These are phyloP conservation scores for Chaetomidium leptoderma DNA, from an alignment of 495 filamentous ascomycete species.

Conservation along the genomic window DNA sequence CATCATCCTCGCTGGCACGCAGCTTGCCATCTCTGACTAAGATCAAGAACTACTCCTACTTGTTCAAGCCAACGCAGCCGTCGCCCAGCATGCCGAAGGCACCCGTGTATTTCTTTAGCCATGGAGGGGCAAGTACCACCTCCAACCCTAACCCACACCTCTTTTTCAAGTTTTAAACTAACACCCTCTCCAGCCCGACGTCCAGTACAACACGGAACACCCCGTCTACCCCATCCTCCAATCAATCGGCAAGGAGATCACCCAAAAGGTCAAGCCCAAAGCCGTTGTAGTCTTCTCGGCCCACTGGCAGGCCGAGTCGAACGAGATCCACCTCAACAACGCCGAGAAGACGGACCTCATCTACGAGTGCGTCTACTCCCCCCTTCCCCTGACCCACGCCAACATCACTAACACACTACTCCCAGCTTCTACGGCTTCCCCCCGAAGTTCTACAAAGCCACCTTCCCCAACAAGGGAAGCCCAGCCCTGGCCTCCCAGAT, in stretches of 20 bases:
- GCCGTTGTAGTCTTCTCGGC: conserved; percentile 85
- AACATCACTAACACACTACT: conserved; percentile 14
- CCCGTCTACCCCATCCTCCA: conserved; percentile 69
- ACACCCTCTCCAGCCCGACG: conserved; percentile 53
- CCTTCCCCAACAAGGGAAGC: conserved; percentile 66
- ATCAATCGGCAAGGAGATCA: conserved; percentile 72
- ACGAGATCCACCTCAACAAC: conserved; percentile 66
- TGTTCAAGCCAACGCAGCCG: conserved; percentile 16
- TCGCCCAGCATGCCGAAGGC: conserved; percentile 32
- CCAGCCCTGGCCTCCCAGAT: conserved; percentile 62
- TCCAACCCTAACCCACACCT: neutral
- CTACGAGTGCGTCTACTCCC: conserved; percentile 60
- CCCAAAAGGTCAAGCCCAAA: conserved; percentile 69
- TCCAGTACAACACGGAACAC: conserved; percentile 70
- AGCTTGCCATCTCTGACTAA: conserved; percentile 5
- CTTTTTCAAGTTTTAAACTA: neutral
- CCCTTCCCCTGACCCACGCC: neutral
- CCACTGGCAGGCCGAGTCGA: conserved; percentile 67
- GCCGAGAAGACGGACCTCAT: conserved; percentile 67
- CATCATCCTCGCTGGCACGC: conserved; percentile 3
- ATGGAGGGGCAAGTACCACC: conserved; percentile 63
- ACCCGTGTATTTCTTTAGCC: conserved; percentile 75
- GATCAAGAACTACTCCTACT: conserved; percentile 11
- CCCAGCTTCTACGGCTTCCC: conserved; percentile 76
- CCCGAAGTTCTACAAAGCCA: conserved; percentile 52